Evolutionary conservation across 345 rosid genomes (phyloP), one percentile per base, ranked within the genome.

Genomic region (Anastatica hierochuntica): DNA sequence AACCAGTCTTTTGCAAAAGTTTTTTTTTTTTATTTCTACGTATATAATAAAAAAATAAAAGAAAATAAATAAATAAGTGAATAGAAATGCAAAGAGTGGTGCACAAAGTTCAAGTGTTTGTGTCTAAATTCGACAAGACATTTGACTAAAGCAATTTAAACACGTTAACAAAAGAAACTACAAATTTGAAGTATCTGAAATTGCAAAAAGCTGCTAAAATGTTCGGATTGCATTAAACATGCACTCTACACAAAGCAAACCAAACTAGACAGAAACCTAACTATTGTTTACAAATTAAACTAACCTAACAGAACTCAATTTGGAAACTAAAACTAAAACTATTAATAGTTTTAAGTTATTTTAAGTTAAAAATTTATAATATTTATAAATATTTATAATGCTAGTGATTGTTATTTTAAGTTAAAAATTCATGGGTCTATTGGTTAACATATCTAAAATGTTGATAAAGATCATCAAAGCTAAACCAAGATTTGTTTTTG

Each of bases 91-190:
- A 29, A 44, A 43, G 54, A 51, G 65, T 66, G 55, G 49, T 52
- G 65, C 71, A 66, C 71, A 45, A 66, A 66, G 48, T 51, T 58
- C 71, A 52, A 66, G 60, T 45, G 49, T 52, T 44, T 52, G 17
- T 44, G 71, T 58, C 71, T n/a, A 36, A 49, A 58, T 29, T 66
- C 20, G 70, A 66, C 70, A 66, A 43, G 64, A 58, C 64, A 37
- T 24, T 58, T 43, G 29, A 58, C 53, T 43, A 58, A 58, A 26
- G 59, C 59, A 48, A 50, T 50, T 44, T 16, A 58, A 57, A 51
- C 48, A 66, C 35, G 64, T 66, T 64, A 58, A 58, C 48, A 51
- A 43, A 50, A 19, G 6, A 24, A 4, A 24, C 27, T 24, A 24
- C 27, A 24, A 24, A 3, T 24, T 24, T 7, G 35, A n/a, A 44